These are phyloP conservation scores for Allodekkera sacchari DNA, from an alignment of 805 yeast genomes.

Conservation along the genomic window DNA sequence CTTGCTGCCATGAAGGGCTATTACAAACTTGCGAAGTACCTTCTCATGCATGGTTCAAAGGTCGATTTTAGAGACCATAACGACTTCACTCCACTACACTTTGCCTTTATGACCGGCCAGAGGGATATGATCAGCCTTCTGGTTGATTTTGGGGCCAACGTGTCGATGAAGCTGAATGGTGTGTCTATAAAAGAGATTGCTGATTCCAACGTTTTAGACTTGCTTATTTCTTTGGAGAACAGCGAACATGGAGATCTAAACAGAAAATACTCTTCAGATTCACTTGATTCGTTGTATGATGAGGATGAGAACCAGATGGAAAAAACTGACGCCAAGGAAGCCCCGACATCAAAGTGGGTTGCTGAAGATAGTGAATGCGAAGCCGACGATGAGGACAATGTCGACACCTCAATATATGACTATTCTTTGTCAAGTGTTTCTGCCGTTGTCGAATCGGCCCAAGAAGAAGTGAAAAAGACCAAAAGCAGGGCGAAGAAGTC, in stretches of 20 bases:
- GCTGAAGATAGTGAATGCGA: conserved; percentile 9
- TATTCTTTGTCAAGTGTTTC: neutral
- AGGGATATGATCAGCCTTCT: conserved; percentile 55
- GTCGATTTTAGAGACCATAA: conserved; percentile 67
- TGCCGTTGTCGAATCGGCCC: conserved; percentile 5
- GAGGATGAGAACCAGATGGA: conserved; percentile 16
- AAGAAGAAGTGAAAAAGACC: conserved; percentile 2
- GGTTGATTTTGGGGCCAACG: conserved; percentile 55
- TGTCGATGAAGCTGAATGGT: conserved; percentile 45
- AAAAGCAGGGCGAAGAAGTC: neutral
- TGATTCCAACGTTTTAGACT: conserved; percentile 30
- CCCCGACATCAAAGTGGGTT: conserved; percentile 11
- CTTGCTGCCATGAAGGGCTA: conserved; percentile 76
- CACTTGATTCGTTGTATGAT: conserved; percentile 20
- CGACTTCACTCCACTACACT: conserved; percentile 83
- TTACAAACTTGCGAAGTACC: conserved; percentile 46
- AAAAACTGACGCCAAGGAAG: conserved; percentile 12
- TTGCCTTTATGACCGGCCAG: conserved; percentile 73
- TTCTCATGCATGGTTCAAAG: conserved; percentile 57
- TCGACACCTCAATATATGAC: conserved; percentile 1
- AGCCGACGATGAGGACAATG: conserved; percentile 5
- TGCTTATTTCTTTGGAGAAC: conserved; percentile 14
- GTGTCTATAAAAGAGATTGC: conserved; percentile 32
- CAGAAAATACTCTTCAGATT: conserved; percentile 22
- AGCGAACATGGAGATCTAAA: neutral